Percentiles rank a stretch among this genome's conserved stretches.
Conservation (phyloP, 805 yeast genomes). For the Kuraishia borneana region DNA sequence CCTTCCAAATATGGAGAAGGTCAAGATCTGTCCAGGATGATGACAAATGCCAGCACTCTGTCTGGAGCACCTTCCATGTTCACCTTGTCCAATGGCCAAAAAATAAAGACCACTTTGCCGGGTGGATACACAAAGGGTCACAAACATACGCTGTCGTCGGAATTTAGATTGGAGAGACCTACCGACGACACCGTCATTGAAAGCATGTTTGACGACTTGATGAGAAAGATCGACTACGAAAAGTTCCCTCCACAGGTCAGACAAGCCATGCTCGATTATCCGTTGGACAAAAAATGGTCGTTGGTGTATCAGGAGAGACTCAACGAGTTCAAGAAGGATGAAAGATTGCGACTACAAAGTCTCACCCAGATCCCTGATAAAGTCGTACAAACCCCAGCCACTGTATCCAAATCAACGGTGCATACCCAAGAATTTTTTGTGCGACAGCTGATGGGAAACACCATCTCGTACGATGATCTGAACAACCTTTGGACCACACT, state of each 20-base stretch:
- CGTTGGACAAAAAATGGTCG: conserved; percentile 82
- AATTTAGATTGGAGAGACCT: conserved; percentile 54
- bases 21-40: conserved; percentile 4
- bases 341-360: conserved; percentile 8
- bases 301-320: conserved; percentile 77
- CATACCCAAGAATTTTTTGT: conserved; percentile 69
- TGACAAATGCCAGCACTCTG: conserved; percentile 7
- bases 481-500: conserved; percentile 84
- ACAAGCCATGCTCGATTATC: conserved; percentile 63
- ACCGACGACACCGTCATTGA: conserved; percentile 55
- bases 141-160: conserved; percentile 24
- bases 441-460: conserved; percentile 56
- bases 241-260: conserved; percentile 55
- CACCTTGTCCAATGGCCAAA: conserved; percentile 10
- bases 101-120: conserved; percentile 4
- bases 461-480: conserved; percentile 57
- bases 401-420: neutral
- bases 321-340: conserved; percentile 53
- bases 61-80: neutral
- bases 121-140: conserved; percentile 16
- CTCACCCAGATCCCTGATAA: neutral
- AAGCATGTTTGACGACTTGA: conserved; percentile 62
- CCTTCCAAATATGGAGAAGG: conserved; percentile 1
- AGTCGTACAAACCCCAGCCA: conserved; percentile 2
- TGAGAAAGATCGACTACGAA: conserved; percentile 74